Percentiles rank a stretch among this genome's conserved stretches.
phyloP scores from a whole-genome alignment of 768 basidiomycete species.

The Lyophyllum shimeji region DNA sequence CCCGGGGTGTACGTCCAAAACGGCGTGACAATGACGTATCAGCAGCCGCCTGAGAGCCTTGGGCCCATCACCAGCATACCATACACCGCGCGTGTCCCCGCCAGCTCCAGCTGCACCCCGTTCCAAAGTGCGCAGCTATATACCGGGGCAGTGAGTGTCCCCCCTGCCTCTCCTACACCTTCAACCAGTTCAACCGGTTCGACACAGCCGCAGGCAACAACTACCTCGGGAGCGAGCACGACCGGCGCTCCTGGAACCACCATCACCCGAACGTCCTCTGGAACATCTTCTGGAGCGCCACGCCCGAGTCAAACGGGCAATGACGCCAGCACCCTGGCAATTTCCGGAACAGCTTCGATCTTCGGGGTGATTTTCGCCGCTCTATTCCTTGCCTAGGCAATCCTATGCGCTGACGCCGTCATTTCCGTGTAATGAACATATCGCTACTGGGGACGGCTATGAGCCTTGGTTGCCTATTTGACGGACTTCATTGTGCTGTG shows the following conservation, averaged over 20 bases:
- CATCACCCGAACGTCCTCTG: not conserved
- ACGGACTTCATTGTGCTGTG: not conserved
- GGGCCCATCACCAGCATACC: constrained; percentile 37
- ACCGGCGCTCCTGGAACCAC: not conserved
- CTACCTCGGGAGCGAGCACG: not conserved
- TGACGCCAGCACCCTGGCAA: not conserved
- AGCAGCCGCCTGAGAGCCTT: constrained; percentile 36
- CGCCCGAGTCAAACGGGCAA: not conserved
- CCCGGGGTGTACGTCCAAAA: constrained; percentile 16
- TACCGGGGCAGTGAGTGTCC: constrained; percentile 12
- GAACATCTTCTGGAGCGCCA: not conserved
- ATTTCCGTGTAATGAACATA: not conserved
- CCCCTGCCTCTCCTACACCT: not conserved
- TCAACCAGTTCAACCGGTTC: not conserved
- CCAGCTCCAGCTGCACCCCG: constrained; percentile 33
- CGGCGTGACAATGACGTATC: constrained; percentile 29
- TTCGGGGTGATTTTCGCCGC: not conserved
- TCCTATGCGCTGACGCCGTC: too few relatives aligned
- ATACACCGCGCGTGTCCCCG: constrained; percentile 35
- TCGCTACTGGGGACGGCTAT: not conserved
- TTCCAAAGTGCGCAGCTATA: constrained; percentile 31
- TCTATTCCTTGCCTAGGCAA: not conserved
- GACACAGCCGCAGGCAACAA: not conserved
- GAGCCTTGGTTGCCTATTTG: not conserved
- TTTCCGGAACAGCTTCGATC: not conserved